Evolutionary conservation across 441 rosid genomes (phyloP).

Genomic region (Corymbia calophylla): DNA sequence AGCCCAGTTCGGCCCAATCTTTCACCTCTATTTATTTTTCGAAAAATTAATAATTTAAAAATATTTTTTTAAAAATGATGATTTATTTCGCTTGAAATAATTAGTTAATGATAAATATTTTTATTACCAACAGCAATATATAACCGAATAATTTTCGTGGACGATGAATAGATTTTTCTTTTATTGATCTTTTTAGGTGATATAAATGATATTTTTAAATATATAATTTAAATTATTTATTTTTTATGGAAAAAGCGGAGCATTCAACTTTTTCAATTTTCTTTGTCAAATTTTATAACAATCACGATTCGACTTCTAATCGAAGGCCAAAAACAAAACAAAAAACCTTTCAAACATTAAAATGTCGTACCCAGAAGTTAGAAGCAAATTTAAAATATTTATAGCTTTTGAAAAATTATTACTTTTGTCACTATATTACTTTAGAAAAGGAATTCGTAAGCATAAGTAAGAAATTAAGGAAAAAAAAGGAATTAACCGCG

Average conservation of each 20-base stretch:
- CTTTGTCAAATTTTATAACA: neutral
- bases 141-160: rapidly evolving
- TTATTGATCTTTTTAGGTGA: neutral
- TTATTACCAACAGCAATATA: rapidly evolving
- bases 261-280: neutral
- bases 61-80: neutral
- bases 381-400: neutral
- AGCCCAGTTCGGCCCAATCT: neutral
- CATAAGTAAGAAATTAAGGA: neutral
- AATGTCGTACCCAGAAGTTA: neutral
- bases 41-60: neutral
- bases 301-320: neutral
- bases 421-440: neutral
- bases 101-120: neutral
- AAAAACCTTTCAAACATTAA: neutral
- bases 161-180: neutral
- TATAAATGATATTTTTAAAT: neutral
- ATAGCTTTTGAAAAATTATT: neutral
- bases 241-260: neutral
- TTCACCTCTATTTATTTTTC: neutral
- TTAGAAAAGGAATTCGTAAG: neutral
- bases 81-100: rapidly evolving
- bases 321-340: neutral
- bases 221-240: rapidly evolving
- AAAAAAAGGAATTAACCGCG: neutral